phyloP scores from a whole-genome alignment of 306 rosid species.

The Sphenostylis stenocarpa region DNA sequence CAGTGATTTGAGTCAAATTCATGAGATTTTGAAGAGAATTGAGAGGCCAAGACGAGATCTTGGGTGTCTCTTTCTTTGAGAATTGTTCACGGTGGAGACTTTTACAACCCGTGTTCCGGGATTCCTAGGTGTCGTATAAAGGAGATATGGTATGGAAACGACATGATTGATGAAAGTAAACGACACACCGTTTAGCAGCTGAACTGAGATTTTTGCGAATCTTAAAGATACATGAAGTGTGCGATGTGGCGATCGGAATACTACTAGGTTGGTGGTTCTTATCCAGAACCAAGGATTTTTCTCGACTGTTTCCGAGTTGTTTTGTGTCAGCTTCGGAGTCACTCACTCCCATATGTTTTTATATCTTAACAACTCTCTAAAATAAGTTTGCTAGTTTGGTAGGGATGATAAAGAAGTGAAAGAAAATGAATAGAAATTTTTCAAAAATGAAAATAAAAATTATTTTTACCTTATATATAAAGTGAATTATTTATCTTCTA shows the following conservation, averaged over 20 bases:
- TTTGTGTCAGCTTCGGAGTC: not conserved
- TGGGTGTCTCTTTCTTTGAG: not conserved
- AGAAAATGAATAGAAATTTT: no score
- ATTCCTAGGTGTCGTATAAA: not conserved
- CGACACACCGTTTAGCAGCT: not conserved
- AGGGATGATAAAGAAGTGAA: no score
- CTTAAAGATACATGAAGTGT: not conserved
- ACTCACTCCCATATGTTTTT: not conserved
- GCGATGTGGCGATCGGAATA: not conserved
- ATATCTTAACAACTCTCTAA: no score
- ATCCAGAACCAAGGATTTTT: not conserved
- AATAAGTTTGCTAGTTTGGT: no score
- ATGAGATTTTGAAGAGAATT: constrained; percentile 39
- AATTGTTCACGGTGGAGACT: not conserved
- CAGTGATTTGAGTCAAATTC: constrained; percentile 38
- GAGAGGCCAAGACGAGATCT: not conserved
- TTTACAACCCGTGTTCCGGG: not conserved
- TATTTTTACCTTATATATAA: no score
- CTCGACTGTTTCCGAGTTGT: not conserved
- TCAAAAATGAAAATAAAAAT: no score
- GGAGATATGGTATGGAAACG: not conserved
- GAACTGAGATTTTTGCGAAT: not conserved
- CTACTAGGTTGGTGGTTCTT: not conserved
- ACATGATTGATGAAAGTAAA: not conserved
- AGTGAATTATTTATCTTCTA: no score